Conservation (phyloP, 345 rosid genomes). For the Lumnitzera racemosa region DNA sequence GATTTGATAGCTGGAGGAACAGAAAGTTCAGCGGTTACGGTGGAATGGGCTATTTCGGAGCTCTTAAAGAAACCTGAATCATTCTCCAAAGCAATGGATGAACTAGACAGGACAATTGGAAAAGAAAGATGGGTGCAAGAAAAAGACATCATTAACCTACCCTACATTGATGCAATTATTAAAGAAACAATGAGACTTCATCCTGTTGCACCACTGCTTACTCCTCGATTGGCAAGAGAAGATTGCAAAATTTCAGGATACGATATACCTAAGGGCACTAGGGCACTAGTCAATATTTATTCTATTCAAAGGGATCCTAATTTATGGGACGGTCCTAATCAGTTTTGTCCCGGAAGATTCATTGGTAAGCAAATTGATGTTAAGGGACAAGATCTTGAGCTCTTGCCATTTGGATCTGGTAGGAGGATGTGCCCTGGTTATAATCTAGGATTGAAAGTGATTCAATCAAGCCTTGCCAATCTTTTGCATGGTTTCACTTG, state of each 20-base stretch:
- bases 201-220: constrained; percentile 10
- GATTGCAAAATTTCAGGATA: constrained; percentile 14
- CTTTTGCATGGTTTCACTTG: constrained; percentile 14
- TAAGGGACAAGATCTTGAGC: constrained; percentile 35
- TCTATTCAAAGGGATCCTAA: constrained; percentile 17
- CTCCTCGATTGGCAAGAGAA: constrained; percentile 12
- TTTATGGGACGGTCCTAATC: constrained; percentile 14
- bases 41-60: constrained; percentile 25
- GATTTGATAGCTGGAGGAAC: constrained; percentile 20
- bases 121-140: constrained; percentile 27
- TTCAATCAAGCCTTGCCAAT: constrained; percentile 10
- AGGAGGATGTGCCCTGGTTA: constrained; percentile 28
- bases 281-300: constrained; percentile 14
- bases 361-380: constrained; percentile 13
- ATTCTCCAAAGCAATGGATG: constrained; percentile 13
- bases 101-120: constrained; percentile 35
- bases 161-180: constrained; percentile 27
- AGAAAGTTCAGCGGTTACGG: constrained; percentile 16
- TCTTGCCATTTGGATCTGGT: constrained; percentile 42
- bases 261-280: constrained; percentile 16
- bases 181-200: constrained; percentile 32
- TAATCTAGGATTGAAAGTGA: constrained; percentile 13
- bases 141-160: constrained; percentile 22
- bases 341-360: constrained; percentile 23
- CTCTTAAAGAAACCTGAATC: constrained; percentile 19